phyloP scores from a whole-genome alignment of 208 protist species.

The Trypanosoma conorhini region DNA sequence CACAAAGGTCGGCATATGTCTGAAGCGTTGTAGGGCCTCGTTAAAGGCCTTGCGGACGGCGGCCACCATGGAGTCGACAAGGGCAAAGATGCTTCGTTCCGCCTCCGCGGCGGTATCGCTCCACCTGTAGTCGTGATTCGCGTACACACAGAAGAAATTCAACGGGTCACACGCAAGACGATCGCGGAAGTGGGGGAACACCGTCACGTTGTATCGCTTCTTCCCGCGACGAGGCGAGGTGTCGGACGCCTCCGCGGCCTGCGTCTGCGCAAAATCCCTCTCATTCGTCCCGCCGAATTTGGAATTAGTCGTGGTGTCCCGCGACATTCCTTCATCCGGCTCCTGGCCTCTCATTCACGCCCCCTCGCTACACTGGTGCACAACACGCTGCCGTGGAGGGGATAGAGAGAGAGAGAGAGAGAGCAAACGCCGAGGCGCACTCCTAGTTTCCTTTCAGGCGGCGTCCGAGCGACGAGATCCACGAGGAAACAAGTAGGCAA shows the following conservation, averaged over 20 bases:
- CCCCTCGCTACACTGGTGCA: no score
- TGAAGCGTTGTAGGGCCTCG: slow-evolving; percentile 20
- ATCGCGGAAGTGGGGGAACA: slow-evolving; percentile 63
- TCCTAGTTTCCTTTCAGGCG: no score
- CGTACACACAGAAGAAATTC: slow-evolving; percentile 70
- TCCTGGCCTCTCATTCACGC: no score
- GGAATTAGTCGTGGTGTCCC: not conserved
- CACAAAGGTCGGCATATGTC: slow-evolving; percentile 20
- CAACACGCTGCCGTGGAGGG: no score
- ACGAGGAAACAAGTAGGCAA: not conserved
- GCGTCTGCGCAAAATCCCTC: not conserved
- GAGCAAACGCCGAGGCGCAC: no score
- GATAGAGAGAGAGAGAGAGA: no score
- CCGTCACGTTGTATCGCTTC: slow-evolving; percentile 24
- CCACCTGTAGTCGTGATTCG: slow-evolving; percentile 51
- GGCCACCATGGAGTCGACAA: slow-evolving; percentile 43
- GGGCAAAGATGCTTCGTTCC: slow-evolving; percentile 33
- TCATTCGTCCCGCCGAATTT: not conserved
- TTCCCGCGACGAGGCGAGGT: not conserved
- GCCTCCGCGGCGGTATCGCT: slow-evolving; percentile 38
- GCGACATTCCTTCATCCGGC: no score
- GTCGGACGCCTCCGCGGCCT: not conserved
- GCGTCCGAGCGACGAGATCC: no score
- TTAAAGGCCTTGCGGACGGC: slow-evolving; percentile 20
- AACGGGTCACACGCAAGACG: slow-evolving; percentile 65